Conservation (phyloP, 2,329 filamentous ascomycete genomes). For the Exophiala mesophila region DNA sequence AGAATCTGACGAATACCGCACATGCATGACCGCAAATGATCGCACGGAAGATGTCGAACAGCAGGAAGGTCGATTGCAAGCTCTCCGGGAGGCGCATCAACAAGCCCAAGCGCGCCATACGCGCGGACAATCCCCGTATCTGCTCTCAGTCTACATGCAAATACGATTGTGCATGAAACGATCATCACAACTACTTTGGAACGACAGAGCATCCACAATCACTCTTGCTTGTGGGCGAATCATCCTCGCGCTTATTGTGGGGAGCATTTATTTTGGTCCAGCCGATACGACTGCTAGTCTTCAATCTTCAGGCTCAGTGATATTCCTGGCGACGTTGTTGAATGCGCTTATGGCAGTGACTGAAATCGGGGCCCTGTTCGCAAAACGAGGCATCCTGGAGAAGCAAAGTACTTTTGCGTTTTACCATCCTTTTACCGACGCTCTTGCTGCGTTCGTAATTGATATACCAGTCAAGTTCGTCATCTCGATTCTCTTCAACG, state of each 20-base stretch:
- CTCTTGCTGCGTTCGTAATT: constrained; percentile 76
- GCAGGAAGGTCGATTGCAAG: too few relatives aligned
- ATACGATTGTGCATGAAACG: constrained; percentile 73
- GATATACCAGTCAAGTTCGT: constrained; percentile 76
- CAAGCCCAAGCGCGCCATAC: too few relatives aligned
- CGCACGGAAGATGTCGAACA: too few relatives aligned
- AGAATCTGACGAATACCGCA: constrained; percentile 12
- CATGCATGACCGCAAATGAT: too few relatives aligned
- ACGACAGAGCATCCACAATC: constrained; percentile 71
- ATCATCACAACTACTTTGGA: constrained; percentile 69
- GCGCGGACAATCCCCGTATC: too few relatives aligned
- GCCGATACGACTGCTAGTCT: constrained; percentile 63
- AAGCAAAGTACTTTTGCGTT: constrained; percentile 86
- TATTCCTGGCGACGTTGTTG: constrained; percentile 85
- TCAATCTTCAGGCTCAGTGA: constrained; percentile 69
- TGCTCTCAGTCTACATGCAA: constrained; percentile 58
- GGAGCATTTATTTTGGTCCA: constrained; percentile 77
- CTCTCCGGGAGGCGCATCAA: too few relatives aligned
- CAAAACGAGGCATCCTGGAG: constrained; percentile 85
- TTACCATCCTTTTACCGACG: constrained; percentile 83
- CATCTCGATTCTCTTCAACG: constrained; percentile 70
- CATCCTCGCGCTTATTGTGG: constrained; percentile 64
- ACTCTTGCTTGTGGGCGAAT: constrained; percentile 64
- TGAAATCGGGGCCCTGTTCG: constrained; percentile 57
- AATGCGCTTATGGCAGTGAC: constrained; percentile 57